Base-by-base conservation (phyloP, 768 basidiomycete species). In the Vararia minispora region DNA sequence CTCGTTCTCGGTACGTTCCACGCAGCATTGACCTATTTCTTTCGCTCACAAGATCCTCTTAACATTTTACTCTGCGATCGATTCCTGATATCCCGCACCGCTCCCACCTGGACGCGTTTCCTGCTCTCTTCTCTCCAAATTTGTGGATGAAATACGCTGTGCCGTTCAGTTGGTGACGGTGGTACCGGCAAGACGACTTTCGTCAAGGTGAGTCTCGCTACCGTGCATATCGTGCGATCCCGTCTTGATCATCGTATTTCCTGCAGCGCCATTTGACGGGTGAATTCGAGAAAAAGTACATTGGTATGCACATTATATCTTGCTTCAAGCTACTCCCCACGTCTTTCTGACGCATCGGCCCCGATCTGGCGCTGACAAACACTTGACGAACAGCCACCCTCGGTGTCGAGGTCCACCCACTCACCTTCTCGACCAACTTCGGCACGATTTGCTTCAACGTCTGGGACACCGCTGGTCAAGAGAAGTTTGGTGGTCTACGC, bases 271-370 rank as follows among this genome's bases (percentile, higher is more conserved):
- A 97, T 66, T 79, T 94, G 76, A 95, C 91, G 49, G 94, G 94
- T 59, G 94, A 98, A 76, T 98, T 99, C 61, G 94, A 99, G 70
- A 99, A 99, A 77, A 99, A 99, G 64, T 97, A 95, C 66, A 94
- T 94, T 45, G 92, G 89, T 92, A 62, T 42, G 83, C 54, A 26
- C 38, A 33, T 36, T 40, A 39, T n/a, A n/a, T n/a, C n/a, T n/a
- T n/a, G n/a, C n/a, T n/a, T n/a, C n/a, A n/a, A n/a, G n/a, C n/a
- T n/a, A n/a, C n/a, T n/a, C n/a, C n/a, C n/a, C 41, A 35, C 41
- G 47, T 44, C 46, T 38, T 42, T 34, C 40, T 41, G 26, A 37
- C n/a, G n/a, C n/a, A n/a, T n/a, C n/a, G 32, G 28, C 31, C 8
- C 21, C n/a, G 24, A 33, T 31, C 45, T 54, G 41, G 46, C 33